phyloP scores from a whole-genome alignment of 768 basidiomycete species.

The Strobilomyces echinocephalus region DNA sequence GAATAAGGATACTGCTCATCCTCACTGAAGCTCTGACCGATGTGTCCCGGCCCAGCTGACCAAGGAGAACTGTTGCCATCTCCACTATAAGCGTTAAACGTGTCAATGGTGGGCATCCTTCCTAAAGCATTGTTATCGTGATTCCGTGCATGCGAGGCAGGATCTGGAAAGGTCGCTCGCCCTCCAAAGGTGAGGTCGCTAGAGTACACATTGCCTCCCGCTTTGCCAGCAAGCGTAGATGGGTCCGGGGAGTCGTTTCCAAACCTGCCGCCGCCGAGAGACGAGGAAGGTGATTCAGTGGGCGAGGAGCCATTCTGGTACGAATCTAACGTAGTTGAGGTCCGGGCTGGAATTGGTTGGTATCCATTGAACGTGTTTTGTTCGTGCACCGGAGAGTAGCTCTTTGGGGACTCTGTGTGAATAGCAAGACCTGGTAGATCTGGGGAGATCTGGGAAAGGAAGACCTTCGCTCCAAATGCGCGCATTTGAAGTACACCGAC shows the following conservation, averaged over 20 bases:
- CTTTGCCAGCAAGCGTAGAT: constrained; percentile 48
- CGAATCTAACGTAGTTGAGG: constrained; percentile 62
- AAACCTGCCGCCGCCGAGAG: constrained; percentile 60
- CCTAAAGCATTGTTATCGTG: constrained; percentile 31
- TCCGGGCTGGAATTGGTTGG: constrained; percentile 62
- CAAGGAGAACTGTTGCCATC: constrained; percentile 31
- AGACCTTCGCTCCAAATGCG: constrained; percentile 53
- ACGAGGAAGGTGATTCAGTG: constrained; percentile 71
- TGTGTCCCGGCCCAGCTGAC: constrained; percentile 29
- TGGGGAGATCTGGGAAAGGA: constrained; percentile 47
- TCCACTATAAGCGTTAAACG: constrained; percentile 34
- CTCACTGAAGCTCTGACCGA: constrained; percentile 17
- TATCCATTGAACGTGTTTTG: constrained; percentile 43
- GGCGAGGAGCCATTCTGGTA: constrained; percentile 51
- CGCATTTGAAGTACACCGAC: constrained; percentile 56
- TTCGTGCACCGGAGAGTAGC: constrained; percentile 37
- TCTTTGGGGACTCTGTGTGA: constrained; percentile 47
- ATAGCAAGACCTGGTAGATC: constrained; percentile 53
- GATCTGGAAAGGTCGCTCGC: constrained; percentile 38
- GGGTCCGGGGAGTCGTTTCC: constrained; percentile 68
- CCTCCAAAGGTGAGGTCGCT: constrained; percentile 35
- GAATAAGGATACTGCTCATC: constrained; percentile 23
- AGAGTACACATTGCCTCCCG: constrained; percentile 33
- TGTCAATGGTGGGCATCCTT: constrained; percentile 36
- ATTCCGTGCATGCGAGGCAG: constrained; percentile 36